Evolutionary conservation across 495 filamentous ascomycete species (phyloP).

Genomic region (Daldinia loculata): DNA sequence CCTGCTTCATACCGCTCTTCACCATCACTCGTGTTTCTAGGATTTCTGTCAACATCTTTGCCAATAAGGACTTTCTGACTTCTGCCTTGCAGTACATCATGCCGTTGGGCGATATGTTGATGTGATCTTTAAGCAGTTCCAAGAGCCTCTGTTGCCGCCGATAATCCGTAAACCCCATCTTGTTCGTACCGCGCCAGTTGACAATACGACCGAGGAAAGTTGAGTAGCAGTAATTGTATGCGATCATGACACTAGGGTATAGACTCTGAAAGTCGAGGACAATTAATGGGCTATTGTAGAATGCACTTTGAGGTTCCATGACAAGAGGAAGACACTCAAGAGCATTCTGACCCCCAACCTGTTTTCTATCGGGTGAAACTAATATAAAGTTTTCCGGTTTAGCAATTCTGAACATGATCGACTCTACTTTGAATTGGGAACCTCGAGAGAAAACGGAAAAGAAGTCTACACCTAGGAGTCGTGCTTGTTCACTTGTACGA

Average conservation of each 20-base stretch:
- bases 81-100: slow-evolving; percentile 92
- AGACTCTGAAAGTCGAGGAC: slow-evolving; percentile 97
- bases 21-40: slow-evolving; percentile 98
- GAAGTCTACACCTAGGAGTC: slow-evolving; percentile 93
- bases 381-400: slow-evolving; percentile 96
- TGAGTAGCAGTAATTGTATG: slow-evolving; percentile 99
- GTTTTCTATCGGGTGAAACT: slow-evolving; percentile 86
- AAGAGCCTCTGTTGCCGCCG: slow-evolving; percentile 76
- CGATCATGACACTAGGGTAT: slow-evolving; percentile 98
- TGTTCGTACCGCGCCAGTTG: slow-evolving; percentile 87
- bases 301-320: slow-evolving; percentile 96
- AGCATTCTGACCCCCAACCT: slow-evolving; percentile 93
- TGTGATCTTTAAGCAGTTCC: slow-evolving; percentile 80
- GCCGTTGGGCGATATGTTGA: slow-evolving; percentile 95
- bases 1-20: slow-evolving; percentile 93
- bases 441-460: slow-evolving; percentile 93
- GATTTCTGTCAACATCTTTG: slow-evolving; percentile 96
- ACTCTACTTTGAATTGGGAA: slow-evolving; percentile 98
- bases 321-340: slow-evolving; percentile 94
- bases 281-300: slow-evolving; percentile 88
- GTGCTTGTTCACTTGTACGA: slow-evolving; percentile 92
- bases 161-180: slow-evolving; percentile 93
- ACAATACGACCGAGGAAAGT: slow-evolving; percentile 89
- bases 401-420: slow-evolving; percentile 97
- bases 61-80: slow-evolving; percentile 87